A percentile compares a stretch with the other conserved stretches of the same genome.
Conservation (phyloP, 108 stramenopile species). For the Parietichytrium sp. region DNA sequence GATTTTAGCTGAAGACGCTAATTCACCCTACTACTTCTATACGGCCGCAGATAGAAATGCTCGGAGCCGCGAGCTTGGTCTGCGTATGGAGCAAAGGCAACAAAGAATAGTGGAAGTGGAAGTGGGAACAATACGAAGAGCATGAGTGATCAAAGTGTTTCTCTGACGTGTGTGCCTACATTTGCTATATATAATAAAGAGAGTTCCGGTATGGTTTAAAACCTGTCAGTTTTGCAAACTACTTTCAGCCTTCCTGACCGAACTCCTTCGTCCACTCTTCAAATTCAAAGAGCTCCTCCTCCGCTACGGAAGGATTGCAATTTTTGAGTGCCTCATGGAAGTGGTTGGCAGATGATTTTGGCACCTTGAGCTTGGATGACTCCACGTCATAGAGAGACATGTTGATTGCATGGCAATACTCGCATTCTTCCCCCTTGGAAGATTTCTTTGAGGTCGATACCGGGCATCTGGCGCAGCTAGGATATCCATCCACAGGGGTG, state of each 20-base stretch:
- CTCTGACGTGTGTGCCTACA: too few relatives aligned
- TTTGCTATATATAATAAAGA: too few relatives aligned
- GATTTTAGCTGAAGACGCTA: too few relatives aligned
- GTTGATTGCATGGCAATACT: conserved; percentile 75
- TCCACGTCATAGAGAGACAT: conserved; percentile 91
- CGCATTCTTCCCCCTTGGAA: conserved; percentile 78
- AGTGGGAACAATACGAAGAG: too few relatives aligned
- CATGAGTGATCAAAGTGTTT: too few relatives aligned
- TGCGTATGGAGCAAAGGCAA: too few relatives aligned
- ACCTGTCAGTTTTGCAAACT: too few relatives aligned
- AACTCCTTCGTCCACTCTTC: conserved; percentile 91
- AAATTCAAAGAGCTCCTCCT: conserved; percentile 85
- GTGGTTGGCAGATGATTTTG: conserved; percentile 53
- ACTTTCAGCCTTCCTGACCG: conserved; percentile 91
- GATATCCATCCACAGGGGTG: conserved; percentile 65
- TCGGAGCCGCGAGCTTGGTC: too few relatives aligned
- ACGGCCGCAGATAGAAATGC: too few relatives aligned
- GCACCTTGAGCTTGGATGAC: conserved; percentile 59
- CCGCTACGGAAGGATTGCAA: conserved; percentile 73
- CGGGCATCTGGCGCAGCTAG: conserved; percentile 81
- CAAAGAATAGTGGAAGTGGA: too few relatives aligned
- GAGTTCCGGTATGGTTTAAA: too few relatives aligned
- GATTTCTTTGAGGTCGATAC: conserved; percentile 58
- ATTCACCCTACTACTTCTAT: too few relatives aligned
- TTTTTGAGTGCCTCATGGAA: conserved; percentile 48